Percentiles rank a stretch among this genome's conserved stretches.
Evolutionary conservation across 2,329 filamentous ascomycete species (phyloP).

Genomic region (Arthrobotrys pseudoclavata): DNA sequence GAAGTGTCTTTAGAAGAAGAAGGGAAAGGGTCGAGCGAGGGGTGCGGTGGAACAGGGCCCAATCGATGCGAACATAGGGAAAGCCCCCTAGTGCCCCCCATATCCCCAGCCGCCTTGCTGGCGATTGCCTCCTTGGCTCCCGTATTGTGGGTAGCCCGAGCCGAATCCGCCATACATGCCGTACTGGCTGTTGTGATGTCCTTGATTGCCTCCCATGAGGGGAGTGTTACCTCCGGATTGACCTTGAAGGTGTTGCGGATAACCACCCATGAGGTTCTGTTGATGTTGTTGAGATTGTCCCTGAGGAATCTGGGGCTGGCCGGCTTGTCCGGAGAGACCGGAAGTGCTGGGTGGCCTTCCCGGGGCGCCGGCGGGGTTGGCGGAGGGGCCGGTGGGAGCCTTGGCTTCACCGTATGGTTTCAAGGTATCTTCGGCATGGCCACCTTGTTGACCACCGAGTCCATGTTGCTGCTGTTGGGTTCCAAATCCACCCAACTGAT

Average conservation of each 20-base stretch:
- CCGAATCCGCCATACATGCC: slow-evolving; percentile 56
- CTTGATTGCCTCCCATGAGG: slow-evolving; percentile 55
- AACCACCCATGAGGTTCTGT: slow-evolving; percentile 53
- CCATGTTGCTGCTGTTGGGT: slow-evolving; percentile 63
- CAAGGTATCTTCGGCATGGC: slow-evolving; percentile 62
- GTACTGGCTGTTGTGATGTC: slow-evolving; percentile 47
- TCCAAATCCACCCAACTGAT: slow-evolving; percentile 58
- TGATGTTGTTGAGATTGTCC: slow-evolving; percentile 59
- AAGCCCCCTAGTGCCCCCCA: slow-evolving; percentile 55
- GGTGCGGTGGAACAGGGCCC: not conserved
- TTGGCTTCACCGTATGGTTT: slow-evolving; percentile 64
- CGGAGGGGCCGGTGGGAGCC: slow-evolving; percentile 63
- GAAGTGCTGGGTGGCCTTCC: slow-evolving; percentile 61
- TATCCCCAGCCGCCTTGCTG: slow-evolving; percentile 57
- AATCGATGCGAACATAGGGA: not conserved
- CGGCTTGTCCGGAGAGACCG: slow-evolving; percentile 61
- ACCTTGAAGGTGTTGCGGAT: slow-evolving; percentile 59
- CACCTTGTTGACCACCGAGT: slow-evolving; percentile 61
- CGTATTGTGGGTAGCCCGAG: slow-evolving; percentile 52
- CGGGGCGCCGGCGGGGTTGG: slow-evolving; percentile 62
- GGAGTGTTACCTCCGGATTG: slow-evolving; percentile 58
- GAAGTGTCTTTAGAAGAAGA: slow-evolving; percentile 42
- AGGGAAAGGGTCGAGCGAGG: slow-evolving; percentile 28
- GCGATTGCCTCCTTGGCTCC: slow-evolving; percentile 50
- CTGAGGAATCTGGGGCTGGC: slow-evolving; percentile 61